Evolutionary conservation across 2,329 filamentous ascomycete genomes (phyloP).

Genomic region (Graphiopsis chlorocephala): DNA sequence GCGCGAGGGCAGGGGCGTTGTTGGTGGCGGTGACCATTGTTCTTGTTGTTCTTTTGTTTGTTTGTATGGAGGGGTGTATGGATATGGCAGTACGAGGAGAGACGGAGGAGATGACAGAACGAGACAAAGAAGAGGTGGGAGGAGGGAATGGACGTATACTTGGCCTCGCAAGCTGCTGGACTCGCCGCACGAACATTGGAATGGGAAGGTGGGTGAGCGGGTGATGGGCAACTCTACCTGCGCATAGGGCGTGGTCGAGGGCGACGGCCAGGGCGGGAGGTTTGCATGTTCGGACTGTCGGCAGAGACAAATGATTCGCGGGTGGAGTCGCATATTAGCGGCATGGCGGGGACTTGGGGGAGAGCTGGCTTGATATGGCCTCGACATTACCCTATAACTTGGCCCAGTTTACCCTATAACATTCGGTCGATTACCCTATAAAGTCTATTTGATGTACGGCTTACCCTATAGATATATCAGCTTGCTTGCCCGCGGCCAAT

Average conservation of each 20-base stretch:
- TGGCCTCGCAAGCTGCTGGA: constrained; percentile 10
- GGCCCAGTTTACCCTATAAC: constrained; percentile 3
- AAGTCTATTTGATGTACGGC: not conserved
- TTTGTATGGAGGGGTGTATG: not conserved
- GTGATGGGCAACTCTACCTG: not conserved
- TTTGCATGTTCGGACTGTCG: not conserved
- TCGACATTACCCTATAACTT: constrained; percentile 14
- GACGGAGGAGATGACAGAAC: not conserved
- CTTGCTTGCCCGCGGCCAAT: not conserved
- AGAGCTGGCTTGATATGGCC: not conserved
- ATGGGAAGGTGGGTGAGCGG: not conserved
- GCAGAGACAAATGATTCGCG: constrained; percentile 1
- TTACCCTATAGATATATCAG: constrained; percentile 13
- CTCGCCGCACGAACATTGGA: constrained; percentile 4
- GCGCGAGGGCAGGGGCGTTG: constrained; percentile 15
- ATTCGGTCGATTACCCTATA: not conserved
- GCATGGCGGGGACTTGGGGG: constrained; percentile 8
- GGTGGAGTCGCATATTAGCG: constrained; percentile 9
- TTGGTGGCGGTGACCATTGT: constrained; percentile 21
- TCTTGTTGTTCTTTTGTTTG: not conserved
- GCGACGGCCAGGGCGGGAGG: not conserved
- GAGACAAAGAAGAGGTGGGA: not conserved
- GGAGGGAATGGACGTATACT: not conserved
- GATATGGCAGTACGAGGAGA: not conserved
- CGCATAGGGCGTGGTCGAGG: not conserved